Base-by-base conservation (phyloP, 163 green algal genomes). In the Coccomyxa subellipsoidea region DNA sequence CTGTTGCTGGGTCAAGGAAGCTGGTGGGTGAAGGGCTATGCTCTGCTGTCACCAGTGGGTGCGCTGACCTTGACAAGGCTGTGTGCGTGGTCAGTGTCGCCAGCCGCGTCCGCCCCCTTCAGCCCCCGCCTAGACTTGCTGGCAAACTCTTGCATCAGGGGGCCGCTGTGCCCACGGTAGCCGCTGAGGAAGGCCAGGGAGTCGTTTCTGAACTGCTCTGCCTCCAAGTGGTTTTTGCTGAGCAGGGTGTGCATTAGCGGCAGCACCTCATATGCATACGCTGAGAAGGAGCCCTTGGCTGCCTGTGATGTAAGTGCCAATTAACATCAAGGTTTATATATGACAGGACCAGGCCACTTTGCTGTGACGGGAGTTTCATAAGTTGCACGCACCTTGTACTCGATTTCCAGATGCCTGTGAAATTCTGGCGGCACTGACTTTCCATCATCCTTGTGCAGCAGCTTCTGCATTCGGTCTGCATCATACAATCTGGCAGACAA, bases 261-360 rank as follows among this genome's bases (percentile, higher is more conserved):
- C 8, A 77, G 70, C 32, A 77, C 70, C 70, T 77, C 70, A 23
- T 77, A 77, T 39, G 70, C 70, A 53, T 77, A 77, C 2, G 70
- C 70, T 27, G 70, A 77, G 66, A 73, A 73, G 27, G 29, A 36
- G 66, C 66, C 66, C n/a, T 36, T 73, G 29, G 27, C 32, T 32
- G 66, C 66, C 66, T 73, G 66, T 23, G 21, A 27, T 12, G 23
- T 59, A 7, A 59, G 47, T 2, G 23, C 21, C 1, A 5, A 8
- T 1, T 27, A 1, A 27, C 5, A 59, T 12, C 47, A 59, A 21
- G 21, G 47, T 12, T 59, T 18, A 27, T 7, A 27, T 59, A 18
- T 59, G 15, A 18, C 10, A 18, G 21, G 4, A 6, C 47, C 47
- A 59, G 47, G n/a, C n/a, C n/a, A n/a, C n/a, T n/a, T n/a, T n/a